Conservation (phyloP, 1,284 basidiomycete genomes). For the Lignosus rhinocerotis region DNA sequence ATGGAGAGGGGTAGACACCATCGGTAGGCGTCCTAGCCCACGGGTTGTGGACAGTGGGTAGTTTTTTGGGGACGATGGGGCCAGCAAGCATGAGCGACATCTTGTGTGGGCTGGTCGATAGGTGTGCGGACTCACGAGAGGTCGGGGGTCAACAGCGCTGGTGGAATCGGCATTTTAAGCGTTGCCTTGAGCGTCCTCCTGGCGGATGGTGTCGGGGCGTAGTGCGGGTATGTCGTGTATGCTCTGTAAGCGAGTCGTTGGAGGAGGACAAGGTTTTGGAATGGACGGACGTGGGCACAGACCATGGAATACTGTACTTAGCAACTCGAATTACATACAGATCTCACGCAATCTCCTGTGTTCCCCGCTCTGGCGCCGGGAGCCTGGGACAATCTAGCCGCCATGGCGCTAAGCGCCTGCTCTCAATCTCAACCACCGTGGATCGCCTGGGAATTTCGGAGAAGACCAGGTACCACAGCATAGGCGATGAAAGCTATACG, state of each 20-base stretch:
- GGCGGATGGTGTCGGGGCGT: background rate
- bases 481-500: conserved; percentile 62
- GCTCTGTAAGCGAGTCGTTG: background rate
- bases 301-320: conserved; percentile 13
- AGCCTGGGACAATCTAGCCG: background rate
- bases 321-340: background rate
- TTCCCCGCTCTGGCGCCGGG: background rate
- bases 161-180: conserved; percentile 32
- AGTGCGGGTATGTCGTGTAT: background rate
- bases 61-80: conserved; percentile 9
- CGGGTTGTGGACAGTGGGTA: background rate
- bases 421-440: conserved; percentile 1
- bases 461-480: background rate
- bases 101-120: background rate
- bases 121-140: conserved; percentile 27
- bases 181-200: background rate
- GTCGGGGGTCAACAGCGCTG: conserved; percentile 29
- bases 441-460: conserved; percentile 6
- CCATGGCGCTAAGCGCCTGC: conserved; percentile 8
- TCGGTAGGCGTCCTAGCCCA: conserved; percentile 24
- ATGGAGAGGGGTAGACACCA: conserved; percentile 25
- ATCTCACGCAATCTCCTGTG: conserved; percentile 1
- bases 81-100: conserved; percentile 16
- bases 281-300: conserved; percentile 14
- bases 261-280: background rate